Evolutionary conservation across 1,284 basidiomycete genomes (phyloP).

Genomic region (Marasmius tenuissimus): DNA sequence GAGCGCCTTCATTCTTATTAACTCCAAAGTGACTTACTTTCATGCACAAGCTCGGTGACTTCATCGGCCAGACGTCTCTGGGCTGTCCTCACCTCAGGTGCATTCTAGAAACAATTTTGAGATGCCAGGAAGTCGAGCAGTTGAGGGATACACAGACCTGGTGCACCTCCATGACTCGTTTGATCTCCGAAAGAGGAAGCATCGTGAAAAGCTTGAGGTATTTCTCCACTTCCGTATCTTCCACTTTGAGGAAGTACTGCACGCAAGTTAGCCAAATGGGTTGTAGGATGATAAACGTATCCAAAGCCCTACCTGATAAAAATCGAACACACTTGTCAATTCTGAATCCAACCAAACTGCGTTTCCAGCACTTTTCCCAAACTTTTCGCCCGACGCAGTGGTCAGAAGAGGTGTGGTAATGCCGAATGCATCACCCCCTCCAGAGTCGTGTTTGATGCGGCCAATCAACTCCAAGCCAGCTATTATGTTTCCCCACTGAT

Average conservation of each 20-base stretch:
- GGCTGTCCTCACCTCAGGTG: conserved; percentile 63
- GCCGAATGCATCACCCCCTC: conserved; percentile 65
- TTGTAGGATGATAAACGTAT: background rate
- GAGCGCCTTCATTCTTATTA: background rate
- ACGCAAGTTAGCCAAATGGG: conserved; percentile 2
- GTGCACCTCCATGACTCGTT: conserved; percentile 61
- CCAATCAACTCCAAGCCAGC: conserved; percentile 90
- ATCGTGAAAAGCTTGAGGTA: conserved; percentile 88
- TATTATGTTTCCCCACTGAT: conserved; percentile 99
- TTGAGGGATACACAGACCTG: conserved; percentile 34
- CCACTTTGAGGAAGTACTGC: conserved; percentile 87
- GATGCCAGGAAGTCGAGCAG: background rate
- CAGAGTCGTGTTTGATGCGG: conserved; percentile 35
- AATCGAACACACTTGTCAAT: conserved; percentile 83
- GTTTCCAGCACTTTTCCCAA: conserved; percentile 97
- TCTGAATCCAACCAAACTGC: conserved; percentile 86
- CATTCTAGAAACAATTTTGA: conserved; percentile 30
- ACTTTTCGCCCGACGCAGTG: conserved; percentile 89
- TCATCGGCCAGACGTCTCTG: conserved; percentile 85
- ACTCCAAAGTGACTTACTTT: conserved; percentile 48
- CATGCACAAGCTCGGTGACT: conserved; percentile 87
- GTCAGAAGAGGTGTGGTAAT: conserved; percentile 94
- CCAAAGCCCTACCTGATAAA: conserved; percentile 75
- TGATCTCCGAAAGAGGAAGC: conserved; percentile 61
- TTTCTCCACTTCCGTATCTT: conserved; percentile 81